Percentiles rank a stretch among this genome's conserved stretches.
These are phyloP conservation scores for Agarophyton chilense DNA, from an alignment of 23 red algal species.

Conservation along the genomic window DNA sequence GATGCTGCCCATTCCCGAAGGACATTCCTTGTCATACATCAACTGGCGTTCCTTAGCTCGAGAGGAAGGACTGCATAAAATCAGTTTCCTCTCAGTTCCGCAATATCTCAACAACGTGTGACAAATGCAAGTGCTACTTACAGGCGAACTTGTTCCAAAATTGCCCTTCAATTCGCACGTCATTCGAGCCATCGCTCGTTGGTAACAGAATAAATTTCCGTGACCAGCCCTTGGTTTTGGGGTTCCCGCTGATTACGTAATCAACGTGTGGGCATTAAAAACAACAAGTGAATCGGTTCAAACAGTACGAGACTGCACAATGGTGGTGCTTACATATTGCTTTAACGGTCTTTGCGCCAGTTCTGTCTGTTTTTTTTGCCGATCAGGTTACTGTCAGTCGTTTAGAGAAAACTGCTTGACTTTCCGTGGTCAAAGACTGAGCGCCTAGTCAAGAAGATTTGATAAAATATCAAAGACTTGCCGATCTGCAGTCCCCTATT, in stretches of 20 bases:
- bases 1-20: background rate
- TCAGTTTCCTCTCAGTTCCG: background rate
- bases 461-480: too few relatives aligned
- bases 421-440: too few relatives aligned
- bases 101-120: slow-evolving; percentile 4
- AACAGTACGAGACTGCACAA: background rate
- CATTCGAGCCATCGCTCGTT: background rate
- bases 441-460: too few relatives aligned
- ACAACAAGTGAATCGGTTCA: background rate
- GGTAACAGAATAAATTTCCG: background rate
- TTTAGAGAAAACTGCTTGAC: too few relatives aligned
- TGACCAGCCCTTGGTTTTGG: background rate
- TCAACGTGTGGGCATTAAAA: background rate
- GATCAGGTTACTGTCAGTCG: too few relatives aligned
- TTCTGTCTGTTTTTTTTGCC: too few relatives aligned
- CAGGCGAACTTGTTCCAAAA: background rate
- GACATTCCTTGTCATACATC: background rate
- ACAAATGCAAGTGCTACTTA: background rate
- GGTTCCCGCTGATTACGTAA: background rate
- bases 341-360: slow-evolving; percentile 20
- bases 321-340: background rate
- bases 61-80: background rate
- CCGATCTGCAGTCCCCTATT: too few relatives aligned
- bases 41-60: background rate
- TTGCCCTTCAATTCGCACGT: background rate